Percentiles rank a stretch among this genome's conserved stretches.
Conservation (phyloP, 768 basidiomycete genomes). For the Saitozyma sp. region DNA sequence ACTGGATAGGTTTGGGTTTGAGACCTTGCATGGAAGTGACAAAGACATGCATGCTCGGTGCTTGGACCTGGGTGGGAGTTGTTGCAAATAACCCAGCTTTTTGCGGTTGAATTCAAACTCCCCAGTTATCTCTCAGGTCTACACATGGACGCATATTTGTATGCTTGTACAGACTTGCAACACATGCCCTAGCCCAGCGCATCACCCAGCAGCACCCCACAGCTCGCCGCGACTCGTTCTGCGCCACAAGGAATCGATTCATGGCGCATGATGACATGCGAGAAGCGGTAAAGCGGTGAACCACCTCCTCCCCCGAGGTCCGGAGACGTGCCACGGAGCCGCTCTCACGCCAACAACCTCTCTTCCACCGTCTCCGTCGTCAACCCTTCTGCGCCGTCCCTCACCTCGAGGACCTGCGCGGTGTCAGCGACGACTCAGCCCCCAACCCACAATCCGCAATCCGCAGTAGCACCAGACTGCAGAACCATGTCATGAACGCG, state of each 20-base stretch:
- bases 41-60: no score
- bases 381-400: constrained; percentile 77
- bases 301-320: not conserved
- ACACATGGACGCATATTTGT: no score
- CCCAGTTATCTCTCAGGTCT: no score
- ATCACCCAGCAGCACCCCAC: not conserved
- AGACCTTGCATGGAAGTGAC: no score
- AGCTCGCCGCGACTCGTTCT: not conserved
- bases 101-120: no score
- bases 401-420: constrained; percentile 65
- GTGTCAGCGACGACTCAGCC: constrained; percentile 35
- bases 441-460: no score
- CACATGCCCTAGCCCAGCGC: not conserved
- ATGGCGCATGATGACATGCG: not conserved
- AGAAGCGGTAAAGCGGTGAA: not conserved
- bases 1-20: no score
- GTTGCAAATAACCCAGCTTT: no score
- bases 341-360: constrained; percentile 55
- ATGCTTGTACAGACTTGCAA: not conserved
- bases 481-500: no score
- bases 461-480: no score
- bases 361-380: constrained; percentile 71
- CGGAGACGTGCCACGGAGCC: not conserved
- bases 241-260: not conserved
- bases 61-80: no score